Evolutionary conservation across 2,329 filamentous ascomycete species (phyloP).

Genomic region (Whalleya microplaca): DNA sequence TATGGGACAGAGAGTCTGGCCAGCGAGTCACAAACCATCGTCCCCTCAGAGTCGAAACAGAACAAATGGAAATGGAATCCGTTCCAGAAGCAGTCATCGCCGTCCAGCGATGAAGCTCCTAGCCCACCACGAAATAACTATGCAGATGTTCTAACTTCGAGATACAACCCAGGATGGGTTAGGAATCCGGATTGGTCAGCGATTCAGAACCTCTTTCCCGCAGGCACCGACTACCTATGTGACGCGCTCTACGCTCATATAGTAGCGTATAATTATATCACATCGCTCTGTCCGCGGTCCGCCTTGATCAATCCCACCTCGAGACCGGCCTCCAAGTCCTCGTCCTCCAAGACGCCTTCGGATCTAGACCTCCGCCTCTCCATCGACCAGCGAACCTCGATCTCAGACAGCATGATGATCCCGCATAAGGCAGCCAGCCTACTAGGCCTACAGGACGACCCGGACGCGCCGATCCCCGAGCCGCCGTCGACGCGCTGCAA

Average conservation of each 20-base stretch:
- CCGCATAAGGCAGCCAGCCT: slow-evolving; percentile 53
- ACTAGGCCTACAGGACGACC: slow-evolving; percentile 47
- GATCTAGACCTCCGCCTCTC: slow-evolving; percentile 17
- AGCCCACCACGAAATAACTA: slow-evolving; percentile 15
- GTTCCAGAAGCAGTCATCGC: slow-evolving; percentile 19
- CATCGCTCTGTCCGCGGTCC: slow-evolving; percentile 39
- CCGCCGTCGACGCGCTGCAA: slow-evolving; percentile 19
- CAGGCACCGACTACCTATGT: slow-evolving; percentile 58
- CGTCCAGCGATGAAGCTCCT: slow-evolving; percentile 10
- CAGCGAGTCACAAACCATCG: slow-evolving; percentile 20
- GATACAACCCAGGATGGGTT: slow-evolving; percentile 16
- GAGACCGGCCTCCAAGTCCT: slow-evolving; percentile 15
- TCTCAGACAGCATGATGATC: slow-evolving; percentile 28
- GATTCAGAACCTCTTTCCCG: slow-evolving; percentile 56
- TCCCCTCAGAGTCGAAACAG: slow-evolving; percentile 21
- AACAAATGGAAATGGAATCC: slow-evolving; percentile 35
- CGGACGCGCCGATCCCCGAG: slow-evolving; percentile 21
- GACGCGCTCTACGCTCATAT: slow-evolving; percentile 64
- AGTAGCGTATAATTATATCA: slow-evolving; percentile 62
- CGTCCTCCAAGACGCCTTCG: slow-evolving; percentile 25
- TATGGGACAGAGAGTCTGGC: slow-evolving; percentile 36
- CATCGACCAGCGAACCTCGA: slow-evolving; percentile 19
- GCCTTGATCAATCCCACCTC: slow-evolving; percentile 10
- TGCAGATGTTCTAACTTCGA: slow-evolving; percentile 8
- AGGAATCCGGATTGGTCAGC: slow-evolving; percentile 44